phyloP scores from a whole-genome alignment of 192 early-diverging fungal genomes.

The Coemansia reversa region DNA sequence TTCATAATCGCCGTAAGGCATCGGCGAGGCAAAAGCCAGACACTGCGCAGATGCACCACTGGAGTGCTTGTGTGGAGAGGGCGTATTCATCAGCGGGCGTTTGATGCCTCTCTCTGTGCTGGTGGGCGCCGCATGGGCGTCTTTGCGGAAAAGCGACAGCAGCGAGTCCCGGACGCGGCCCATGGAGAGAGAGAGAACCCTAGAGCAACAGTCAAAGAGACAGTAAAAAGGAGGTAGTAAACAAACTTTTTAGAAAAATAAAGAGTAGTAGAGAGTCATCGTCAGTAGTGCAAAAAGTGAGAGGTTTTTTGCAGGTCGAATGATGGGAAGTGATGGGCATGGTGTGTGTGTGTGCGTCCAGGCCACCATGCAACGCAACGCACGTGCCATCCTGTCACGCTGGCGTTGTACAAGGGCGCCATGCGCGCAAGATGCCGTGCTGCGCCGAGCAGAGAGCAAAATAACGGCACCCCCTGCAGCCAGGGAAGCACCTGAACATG shows the following conservation, averaged over 20 bases:
- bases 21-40: conserved; percentile 12
- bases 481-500: neutral
- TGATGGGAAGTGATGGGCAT: no score
- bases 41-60: neutral
- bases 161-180: conserved; percentile 23
- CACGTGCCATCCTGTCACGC: no score
- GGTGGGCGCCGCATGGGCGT: neutral
- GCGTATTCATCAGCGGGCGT: neutral
- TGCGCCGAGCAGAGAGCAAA: no score
- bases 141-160: conserved; percentile 28
- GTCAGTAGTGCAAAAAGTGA: no score
- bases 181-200: conserved; percentile 10
- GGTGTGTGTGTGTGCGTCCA: no score
- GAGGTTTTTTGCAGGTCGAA: no score
- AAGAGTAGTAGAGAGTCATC: conserved; percentile 2
- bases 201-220: conserved; percentile 6
- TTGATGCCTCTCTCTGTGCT: neutral
- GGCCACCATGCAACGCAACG: no score
- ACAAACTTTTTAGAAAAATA: conserved; percentile 1
- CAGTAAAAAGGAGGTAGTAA: neutral
- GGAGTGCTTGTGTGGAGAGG: neutral
- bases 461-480: no score
- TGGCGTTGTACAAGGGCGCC: no score
- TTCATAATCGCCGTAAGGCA: conserved; percentile 27
- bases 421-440: no score